Conservation (phyloP, 2,329 filamentous ascomycete species). For the Elsinoe batatas region DNA sequence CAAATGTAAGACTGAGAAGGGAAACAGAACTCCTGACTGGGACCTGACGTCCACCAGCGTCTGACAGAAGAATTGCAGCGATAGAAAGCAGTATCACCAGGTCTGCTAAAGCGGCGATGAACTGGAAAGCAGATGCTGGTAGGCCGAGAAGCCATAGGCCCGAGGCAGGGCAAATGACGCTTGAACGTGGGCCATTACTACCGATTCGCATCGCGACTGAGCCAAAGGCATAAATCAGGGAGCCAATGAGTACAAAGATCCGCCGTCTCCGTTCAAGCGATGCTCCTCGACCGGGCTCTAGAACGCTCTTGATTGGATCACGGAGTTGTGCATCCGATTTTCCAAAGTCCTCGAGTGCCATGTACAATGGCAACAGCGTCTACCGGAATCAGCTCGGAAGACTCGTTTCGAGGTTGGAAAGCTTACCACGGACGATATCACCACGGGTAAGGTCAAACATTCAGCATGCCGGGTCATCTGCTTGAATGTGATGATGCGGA, state of each 20-base stretch:
- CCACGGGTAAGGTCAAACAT: neutral
- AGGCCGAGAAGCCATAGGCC: neutral
- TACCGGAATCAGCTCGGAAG: neutral
- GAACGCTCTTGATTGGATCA: neutral
- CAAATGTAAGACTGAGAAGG: neutral
- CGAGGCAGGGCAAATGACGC: neutral
- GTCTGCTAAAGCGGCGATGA: neutral
- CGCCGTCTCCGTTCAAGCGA: neutral
- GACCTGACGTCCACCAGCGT: neutral
- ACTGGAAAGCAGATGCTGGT: neutral
- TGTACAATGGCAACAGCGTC: neutral
- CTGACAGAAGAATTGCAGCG: neutral
- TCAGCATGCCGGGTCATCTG: neutral
- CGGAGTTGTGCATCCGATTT: neutral
- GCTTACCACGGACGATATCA: neutral
- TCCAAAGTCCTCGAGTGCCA: neutral
- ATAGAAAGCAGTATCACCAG: neutral
- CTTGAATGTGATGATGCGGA: constrained; percentile 1
- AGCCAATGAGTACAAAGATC: neutral
- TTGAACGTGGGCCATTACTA: neutral
- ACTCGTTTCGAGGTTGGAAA: neutral
- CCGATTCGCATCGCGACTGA: neutral
- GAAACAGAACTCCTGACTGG: neutral
- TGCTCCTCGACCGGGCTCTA: neutral
- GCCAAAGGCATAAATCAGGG: neutral